Conservation (phyloP, 1,284 basidiomycete species). For the Ganoderma lucidum region DNA sequence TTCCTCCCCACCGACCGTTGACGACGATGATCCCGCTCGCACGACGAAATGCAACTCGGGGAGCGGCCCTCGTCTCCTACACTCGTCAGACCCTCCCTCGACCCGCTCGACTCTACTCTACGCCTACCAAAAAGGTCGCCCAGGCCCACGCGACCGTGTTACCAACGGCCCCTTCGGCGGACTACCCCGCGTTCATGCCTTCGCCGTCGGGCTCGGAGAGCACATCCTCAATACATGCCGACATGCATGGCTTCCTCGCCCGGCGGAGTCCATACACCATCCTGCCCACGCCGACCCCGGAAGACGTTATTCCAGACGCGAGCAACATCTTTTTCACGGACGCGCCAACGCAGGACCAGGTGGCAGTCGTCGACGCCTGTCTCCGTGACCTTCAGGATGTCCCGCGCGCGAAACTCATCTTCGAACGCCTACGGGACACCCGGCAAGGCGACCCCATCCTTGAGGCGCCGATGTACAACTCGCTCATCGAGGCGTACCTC, state of each 20-base stretch:
- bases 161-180: slow-evolving; percentile 42
- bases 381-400: slow-evolving; percentile 77
- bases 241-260: slow-evolving; percentile 58
- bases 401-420: slow-evolving; percentile 71
- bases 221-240: slow-evolving; percentile 25
- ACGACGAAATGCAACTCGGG: slow-evolving; percentile 48
- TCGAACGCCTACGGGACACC: slow-evolving; percentile 61
- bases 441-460: slow-evolving; percentile 45
- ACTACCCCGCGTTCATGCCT: slow-evolving; percentile 51
- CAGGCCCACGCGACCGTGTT: slow-evolving; percentile 56
- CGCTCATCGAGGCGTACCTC: slow-evolving; percentile 69
- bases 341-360: slow-evolving; percentile 68
- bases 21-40: slow-evolving; percentile 43
- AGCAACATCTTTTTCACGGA: slow-evolving; percentile 71
- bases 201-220: slow-evolving; percentile 24
- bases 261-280: slow-evolving; percentile 59
- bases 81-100: slow-evolving; percentile 71
- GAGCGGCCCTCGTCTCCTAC: slow-evolving; percentile 67
- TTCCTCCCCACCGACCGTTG: background rate
- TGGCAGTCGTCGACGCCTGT: slow-evolving; percentile 84
- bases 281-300: slow-evolving; percentile 68
- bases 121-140: slow-evolving; percentile 60
- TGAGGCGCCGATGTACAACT: slow-evolving; percentile 54
- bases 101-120: slow-evolving; percentile 71
- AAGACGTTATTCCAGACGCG: slow-evolving; percentile 45